Evolutionary conservation across 495 filamentous ascomycete genomes (phyloP).

Genomic region (Polyplosphaeria fusca): DNA sequence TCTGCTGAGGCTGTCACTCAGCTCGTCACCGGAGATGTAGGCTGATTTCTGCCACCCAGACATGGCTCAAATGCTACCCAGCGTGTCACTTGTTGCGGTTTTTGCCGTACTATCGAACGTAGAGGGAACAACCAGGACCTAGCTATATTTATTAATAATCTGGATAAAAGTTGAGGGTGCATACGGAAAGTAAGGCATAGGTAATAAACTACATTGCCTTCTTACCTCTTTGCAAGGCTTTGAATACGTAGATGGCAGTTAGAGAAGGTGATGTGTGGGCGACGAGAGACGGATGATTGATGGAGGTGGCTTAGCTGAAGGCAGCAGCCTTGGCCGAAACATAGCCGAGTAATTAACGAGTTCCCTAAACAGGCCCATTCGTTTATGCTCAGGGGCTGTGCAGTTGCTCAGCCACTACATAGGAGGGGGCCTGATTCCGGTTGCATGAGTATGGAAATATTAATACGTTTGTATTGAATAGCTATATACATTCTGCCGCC

Average conservation of each 20-base stretch:
- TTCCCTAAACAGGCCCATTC: conserved; percentile 7
- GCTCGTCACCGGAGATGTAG: conserved; percentile 20
- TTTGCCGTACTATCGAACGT: conserved; percentile 17
- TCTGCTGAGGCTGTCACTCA: conserved; percentile 19
- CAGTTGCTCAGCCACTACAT: too few species aligned
- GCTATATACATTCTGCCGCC: too few species aligned
- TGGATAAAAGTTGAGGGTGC: conserved; percentile 8
- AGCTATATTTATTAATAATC: conserved; percentile 13
- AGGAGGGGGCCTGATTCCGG: conserved; percentile 1
- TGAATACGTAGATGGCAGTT: conserved; percentile 9
- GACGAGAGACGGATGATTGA: neutral
- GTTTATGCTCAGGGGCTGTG: conserved; percentile 1
- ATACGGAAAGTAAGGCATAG: conserved; percentile 9
- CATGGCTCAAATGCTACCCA: conserved; percentile 16
- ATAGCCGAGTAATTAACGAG: neutral
- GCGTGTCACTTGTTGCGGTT: conserved; percentile 20
- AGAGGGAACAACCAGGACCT: conserved; percentile 17
- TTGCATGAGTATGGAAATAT: conserved; percentile 2
- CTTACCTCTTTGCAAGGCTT: conserved; percentile 12
- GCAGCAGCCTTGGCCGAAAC: conserved; percentile 4
- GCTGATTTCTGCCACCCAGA: conserved; percentile 17
- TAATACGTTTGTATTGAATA: too few species aligned
- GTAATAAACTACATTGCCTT: conserved; percentile 20
- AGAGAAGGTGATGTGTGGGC: conserved; percentile 9
- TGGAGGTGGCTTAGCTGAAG: neutral